Evolutionary conservation across 2,329 filamentous ascomycete species (phyloP).

Genomic region (Claviceps sorghi): DNA sequence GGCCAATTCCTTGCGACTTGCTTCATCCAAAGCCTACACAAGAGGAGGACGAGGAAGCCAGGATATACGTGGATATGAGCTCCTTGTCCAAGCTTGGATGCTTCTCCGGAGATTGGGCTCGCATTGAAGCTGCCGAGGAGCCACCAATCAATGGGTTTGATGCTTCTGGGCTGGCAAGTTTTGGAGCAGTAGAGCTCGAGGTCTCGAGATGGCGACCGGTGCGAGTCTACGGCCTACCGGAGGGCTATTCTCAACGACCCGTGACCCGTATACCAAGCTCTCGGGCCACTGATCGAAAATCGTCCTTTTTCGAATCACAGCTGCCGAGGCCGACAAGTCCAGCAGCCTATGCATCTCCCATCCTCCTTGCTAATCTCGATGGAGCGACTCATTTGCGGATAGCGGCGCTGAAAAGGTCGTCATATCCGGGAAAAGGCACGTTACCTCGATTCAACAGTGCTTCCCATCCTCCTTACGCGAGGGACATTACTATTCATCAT

Average conservation of each 20-base stretch:
- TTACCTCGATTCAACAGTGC: slow-evolving; percentile 41
- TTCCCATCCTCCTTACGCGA: slow-evolving; percentile 43
- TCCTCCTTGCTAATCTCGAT: slow-evolving; percentile 75
- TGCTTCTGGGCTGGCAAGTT: slow-evolving; percentile 52
- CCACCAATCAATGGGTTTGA: slow-evolving; percentile 54
- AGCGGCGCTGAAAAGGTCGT: slow-evolving; percentile 46
- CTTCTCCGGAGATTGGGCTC: slow-evolving; percentile 96
- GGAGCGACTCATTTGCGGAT: slow-evolving; percentile 66
- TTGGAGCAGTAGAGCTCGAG: slow-evolving; percentile 38
- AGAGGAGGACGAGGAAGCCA: slow-evolving; percentile 74
- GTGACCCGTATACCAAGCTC: slow-evolving; percentile 46
- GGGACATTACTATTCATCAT: slow-evolving; percentile 75
- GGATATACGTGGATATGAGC: slow-evolving; percentile 80
- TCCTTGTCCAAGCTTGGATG: slow-evolving; percentile 81
- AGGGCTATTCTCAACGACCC: slow-evolving; percentile 48
- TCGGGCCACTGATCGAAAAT: slow-evolving; percentile 33
- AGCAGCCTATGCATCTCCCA: slow-evolving; percentile 63
- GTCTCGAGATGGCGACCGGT: slow-evolving; percentile 62
- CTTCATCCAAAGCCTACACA: slow-evolving; percentile 67
- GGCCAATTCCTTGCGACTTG: slow-evolving; percentile 56
- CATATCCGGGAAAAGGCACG: slow-evolving; percentile 34
- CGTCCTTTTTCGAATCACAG: slow-evolving; percentile 56
- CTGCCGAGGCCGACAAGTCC: slow-evolving; percentile 44
- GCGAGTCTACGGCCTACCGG: slow-evolving; percentile 78
- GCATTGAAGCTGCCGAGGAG: slow-evolving; percentile 63